A percentile compares a stretch with the other conserved stretches of the same genome.
These are phyloP conservation scores for Fomitopsis betulina DNA, from an alignment of 1,284 basidiomycete species.

Conservation along the genomic window DNA sequence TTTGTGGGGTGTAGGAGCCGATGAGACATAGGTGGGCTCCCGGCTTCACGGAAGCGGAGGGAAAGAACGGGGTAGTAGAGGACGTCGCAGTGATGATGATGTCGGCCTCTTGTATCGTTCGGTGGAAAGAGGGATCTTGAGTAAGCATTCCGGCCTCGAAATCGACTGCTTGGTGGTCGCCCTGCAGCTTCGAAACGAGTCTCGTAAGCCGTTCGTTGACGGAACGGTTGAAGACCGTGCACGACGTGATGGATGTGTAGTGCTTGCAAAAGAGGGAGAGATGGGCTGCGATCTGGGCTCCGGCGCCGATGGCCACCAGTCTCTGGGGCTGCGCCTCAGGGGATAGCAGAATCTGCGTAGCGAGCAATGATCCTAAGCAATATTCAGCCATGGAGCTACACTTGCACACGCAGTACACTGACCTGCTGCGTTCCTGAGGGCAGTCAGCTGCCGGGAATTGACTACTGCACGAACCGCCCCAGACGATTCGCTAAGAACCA, in stretches of 20 bases:
- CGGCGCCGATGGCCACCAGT: slow-evolving; percentile 74
- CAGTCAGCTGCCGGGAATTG: slow-evolving; percentile 74
- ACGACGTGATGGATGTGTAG: slow-evolving; percentile 50
- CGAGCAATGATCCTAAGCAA: slow-evolving; percentile 63
- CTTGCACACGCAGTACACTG: slow-evolving; percentile 13
- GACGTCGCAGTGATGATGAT: slow-evolving; percentile 78
- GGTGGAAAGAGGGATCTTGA: slow-evolving; percentile 10
- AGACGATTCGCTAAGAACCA: slow-evolving; percentile 68
- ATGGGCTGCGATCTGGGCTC: slow-evolving; percentile 65
- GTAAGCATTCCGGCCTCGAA: slow-evolving; percentile 21
- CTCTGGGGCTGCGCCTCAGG: slow-evolving; percentile 33
- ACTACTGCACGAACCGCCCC: slow-evolving; percentile 69
- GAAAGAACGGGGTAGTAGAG: slow-evolving; percentile 67
- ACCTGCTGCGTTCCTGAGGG: slow-evolving; percentile 80
- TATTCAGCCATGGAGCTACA: not conserved
- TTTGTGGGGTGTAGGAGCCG: slow-evolving; percentile 79
- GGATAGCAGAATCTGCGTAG: slow-evolving; percentile 49
- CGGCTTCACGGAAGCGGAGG: slow-evolving; percentile 50
- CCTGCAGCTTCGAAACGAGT: slow-evolving; percentile 38
- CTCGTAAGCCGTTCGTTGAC: slow-evolving; percentile 44
- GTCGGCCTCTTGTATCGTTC: slow-evolving; percentile 38
- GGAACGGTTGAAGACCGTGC: slow-evolving; percentile 64
- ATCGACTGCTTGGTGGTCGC: slow-evolving; percentile 35
- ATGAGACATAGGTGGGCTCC: slow-evolving; percentile 74
- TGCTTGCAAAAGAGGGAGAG: slow-evolving; percentile 56